phyloP scores from a whole-genome alignment of 257 asterid species.

The Solanum sitiens region DNA sequence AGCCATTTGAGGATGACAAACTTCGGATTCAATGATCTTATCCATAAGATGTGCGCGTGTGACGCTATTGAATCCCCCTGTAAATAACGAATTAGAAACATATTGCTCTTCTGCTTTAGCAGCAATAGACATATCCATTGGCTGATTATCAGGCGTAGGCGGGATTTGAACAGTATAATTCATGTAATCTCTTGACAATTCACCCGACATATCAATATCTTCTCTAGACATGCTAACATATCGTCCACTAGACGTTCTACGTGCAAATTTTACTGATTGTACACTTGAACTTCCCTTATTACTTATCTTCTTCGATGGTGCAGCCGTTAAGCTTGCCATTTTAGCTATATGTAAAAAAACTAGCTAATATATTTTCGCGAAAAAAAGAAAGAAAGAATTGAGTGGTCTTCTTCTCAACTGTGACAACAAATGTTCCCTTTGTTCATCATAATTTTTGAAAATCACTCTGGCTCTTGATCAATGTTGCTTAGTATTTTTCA shows the following conservation, averaged over 20 bases:
- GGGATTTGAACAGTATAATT: constrained; percentile 82
- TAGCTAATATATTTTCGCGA: neutral
- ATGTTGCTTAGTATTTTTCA: neutral
- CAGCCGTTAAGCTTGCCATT: constrained; percentile 41
- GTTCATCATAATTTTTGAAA: neutral
- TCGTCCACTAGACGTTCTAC: constrained; percentile 76
- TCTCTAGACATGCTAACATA: constrained; percentile 69
- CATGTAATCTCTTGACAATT: constrained; percentile 46
- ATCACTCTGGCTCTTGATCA: neutral
- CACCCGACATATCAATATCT: constrained; percentile 69
- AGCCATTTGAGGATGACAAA: constrained; percentile 77
- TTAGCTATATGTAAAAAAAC: neutral
- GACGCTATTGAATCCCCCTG: constrained; percentile 81
- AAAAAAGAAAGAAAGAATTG: neutral
- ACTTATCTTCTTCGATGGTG: constrained; percentile 47
- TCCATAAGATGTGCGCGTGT: constrained; percentile 94
- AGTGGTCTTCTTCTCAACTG: neutral
- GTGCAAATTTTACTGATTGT: constrained; percentile 64
- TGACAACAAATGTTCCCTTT: neutral
- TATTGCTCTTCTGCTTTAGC: constrained; percentile 87
- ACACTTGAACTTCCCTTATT: constrained; percentile 15
- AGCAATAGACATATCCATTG: constrained; percentile 61
- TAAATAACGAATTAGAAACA: constrained; percentile 69
- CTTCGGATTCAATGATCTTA: constrained; percentile 82
- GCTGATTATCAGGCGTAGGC: constrained; percentile 85